Evolutionary conservation across 345 rosid genomes (phyloP).

Genomic region (Eucalyptus erythrocorys): DNA sequence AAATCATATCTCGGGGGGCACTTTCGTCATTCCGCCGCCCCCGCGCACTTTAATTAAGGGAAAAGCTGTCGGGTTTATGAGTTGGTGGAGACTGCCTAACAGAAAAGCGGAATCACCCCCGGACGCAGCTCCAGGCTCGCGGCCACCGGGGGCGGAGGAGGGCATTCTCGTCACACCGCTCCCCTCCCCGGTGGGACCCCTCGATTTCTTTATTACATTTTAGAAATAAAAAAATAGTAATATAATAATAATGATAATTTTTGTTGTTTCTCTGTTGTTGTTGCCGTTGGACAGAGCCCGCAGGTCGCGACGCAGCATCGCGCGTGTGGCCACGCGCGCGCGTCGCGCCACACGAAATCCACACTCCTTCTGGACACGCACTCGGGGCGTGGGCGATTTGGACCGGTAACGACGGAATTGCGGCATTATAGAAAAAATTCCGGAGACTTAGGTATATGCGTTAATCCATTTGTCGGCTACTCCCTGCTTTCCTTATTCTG

Average conservation of each 20-base stretch:
- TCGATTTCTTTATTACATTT: neutral
- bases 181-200: neutral
- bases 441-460: neutral
- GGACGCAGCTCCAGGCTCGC: neutral
- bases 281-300: neutral
- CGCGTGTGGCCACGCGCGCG: constrained; percentile 2
- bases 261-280: neutral
- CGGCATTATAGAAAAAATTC: neutral
- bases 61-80: neutral
- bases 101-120: constrained; percentile 8
- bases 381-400: neutral
- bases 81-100: constrained; percentile 16
- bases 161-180: neutral
- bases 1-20: neutral
- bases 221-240: no score
- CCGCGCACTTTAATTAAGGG: neutral
- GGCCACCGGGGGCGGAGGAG: neutral
- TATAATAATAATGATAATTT: neutral
- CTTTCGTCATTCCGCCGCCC: neutral
- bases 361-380: neutral
- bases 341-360: constrained; percentile 13
- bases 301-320: neutral
- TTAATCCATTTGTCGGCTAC: neutral
- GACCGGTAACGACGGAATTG: neutral
- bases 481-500: neutral